Percentiles rank a stretch among this genome's conserved stretches.
Conservation (phyloP, 225 moss, liverwort and hornwort genomes). For the Thuidium tamariscinum region DNA sequence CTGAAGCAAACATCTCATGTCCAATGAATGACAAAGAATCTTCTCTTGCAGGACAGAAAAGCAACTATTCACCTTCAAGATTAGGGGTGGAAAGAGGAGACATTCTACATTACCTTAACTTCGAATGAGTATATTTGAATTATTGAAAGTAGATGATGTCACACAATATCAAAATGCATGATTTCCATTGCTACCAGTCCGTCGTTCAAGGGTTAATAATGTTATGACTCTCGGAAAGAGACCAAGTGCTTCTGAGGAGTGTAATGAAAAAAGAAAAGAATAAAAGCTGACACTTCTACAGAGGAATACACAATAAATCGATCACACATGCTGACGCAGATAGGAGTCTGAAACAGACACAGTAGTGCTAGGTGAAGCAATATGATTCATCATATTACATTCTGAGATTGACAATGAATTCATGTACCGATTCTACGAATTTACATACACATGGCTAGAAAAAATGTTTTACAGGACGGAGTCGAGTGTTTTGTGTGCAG, state of each 20-base stretch:
- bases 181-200: too few relatives aligned
- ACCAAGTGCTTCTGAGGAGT: not conserved
- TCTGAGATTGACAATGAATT: not conserved
- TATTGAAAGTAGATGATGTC: too few relatives aligned
- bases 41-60: too few relatives aligned
- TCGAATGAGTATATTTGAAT: too few relatives aligned
- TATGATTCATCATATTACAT: not conserved
- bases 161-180: too few relatives aligned
- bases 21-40: too few relatives aligned
- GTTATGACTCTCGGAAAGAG: not conserved
- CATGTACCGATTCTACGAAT: not conserved
- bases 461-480: constrained; percentile 5
- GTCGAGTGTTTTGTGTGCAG: constrained; percentile 5
- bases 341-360: not conserved
- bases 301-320: not conserved
- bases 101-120: too few relatives aligned
- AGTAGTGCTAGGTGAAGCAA: not conserved
- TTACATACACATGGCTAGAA: not conserved
- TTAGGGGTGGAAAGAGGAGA: too few relatives aligned
- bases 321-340: not conserved
- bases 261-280: too few relatives aligned
- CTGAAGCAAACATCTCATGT: too few relatives aligned
- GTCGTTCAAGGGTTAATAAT: too few relatives aligned
- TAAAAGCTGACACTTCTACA: not conserved
- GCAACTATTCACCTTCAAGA: too few relatives aligned